A percentile compares a stretch with the other conserved stretches of the same genome.
These are phyloP conservation scores for Russula emetica DNA, from an alignment of 768 basidiomycete genomes.

Conservation along the genomic window DNA sequence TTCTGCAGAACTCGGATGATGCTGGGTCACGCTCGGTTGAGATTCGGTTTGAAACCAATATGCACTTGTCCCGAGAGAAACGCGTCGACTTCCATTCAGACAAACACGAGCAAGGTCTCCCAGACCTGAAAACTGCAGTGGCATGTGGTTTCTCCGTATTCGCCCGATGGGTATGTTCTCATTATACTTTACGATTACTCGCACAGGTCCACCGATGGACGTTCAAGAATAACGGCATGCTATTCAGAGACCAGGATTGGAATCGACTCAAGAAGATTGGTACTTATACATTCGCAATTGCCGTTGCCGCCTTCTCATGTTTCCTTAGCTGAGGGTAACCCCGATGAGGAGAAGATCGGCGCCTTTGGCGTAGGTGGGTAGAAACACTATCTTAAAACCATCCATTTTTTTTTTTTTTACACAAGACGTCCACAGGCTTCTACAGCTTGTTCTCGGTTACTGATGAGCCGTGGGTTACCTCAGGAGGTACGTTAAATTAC, in stretches of 20 bases:
- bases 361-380: slow-evolving; percentile 81
- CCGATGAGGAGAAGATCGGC: slow-evolving; percentile 91
- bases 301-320: background rate
- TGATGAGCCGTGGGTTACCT: slow-evolving; percentile 77
- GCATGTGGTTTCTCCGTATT: slow-evolving; percentile 37
- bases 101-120: slow-evolving; percentile 35
- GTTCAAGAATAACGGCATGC: slow-evolving; percentile 83
- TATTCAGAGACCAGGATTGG: slow-evolving; percentile 87
- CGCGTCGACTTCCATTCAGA: slow-evolving; percentile 5
- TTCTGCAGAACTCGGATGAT: slow-evolving; percentile 95
- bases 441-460: slow-evolving; percentile 81
- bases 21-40: slow-evolving; percentile 72
- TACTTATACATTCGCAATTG: slow-evolving; percentile 28
- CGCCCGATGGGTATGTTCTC: background rate
- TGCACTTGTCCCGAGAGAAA: slow-evolving; percentile 39
- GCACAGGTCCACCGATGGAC: slow-evolving; percentile 72
- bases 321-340: slow-evolving; percentile 78
- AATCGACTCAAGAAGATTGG: slow-evolving; percentile 84
- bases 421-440: slow-evolving; percentile 44
- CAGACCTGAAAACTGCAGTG: slow-evolving; percentile 60
- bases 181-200: background rate
- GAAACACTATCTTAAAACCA: no score
- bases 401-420: background rate
- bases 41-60: slow-evolving; percentile 71
- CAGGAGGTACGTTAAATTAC: slow-evolving; percentile 51